Conservation (phyloP, 345 rosid species). For the Conringia planisiliqua region DNA sequence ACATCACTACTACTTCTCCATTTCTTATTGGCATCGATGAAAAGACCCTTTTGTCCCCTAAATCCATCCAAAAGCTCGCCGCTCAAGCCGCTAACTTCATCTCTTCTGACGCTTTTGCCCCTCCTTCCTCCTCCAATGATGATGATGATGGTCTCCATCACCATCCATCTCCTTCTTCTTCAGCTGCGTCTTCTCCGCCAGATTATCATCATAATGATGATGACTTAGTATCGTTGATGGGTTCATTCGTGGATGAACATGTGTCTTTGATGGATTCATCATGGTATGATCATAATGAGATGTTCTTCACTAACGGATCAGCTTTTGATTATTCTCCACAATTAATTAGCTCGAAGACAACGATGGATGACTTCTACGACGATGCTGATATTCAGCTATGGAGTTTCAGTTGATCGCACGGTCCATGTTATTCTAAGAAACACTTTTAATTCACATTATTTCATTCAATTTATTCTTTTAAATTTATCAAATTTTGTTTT, state of each 20-base stretch:
- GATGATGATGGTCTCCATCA: slow-evolving; percentile 1
- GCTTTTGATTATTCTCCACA: slow-evolving; percentile 28
- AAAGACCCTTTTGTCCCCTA: slow-evolving; percentile 66
- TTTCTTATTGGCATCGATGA: slow-evolving; percentile 32
- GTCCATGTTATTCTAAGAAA: slow-evolving; percentile 1
- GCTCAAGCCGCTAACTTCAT: slow-evolving; percentile 67
- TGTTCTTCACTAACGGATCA: slow-evolving; percentile 20
- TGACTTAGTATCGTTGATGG: slow-evolving; percentile 30
- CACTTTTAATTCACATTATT: slow-evolving; percentile 1
- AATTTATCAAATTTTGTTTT: too few relatives aligned
- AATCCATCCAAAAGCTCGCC: slow-evolving; percentile 80
- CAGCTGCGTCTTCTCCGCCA: slow-evolving; percentile 7
- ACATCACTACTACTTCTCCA: slow-evolving; percentile 36
- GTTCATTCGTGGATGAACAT: slow-evolving; percentile 26
- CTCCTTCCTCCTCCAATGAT: slow-evolving; percentile 13
- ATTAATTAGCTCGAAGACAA: slow-evolving; percentile 11
- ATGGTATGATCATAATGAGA: slow-evolving; percentile 27
- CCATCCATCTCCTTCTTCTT: slow-evolving; percentile 23
- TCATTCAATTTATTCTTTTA: slow-evolving; percentile 30
- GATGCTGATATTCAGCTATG: slow-evolving; percentile 32
- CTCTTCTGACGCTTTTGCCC: slow-evolving; percentile 20
- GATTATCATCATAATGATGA: slow-evolving; percentile 21
- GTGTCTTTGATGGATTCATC: slow-evolving; percentile 32
- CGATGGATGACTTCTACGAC: slow-evolving; percentile 27
- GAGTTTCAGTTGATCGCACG: slow-evolving; percentile 30